phyloP scores from a whole-genome alignment of 1,284 basidiomycete genomes.

The Fomitiporia mediterranea region DNA sequence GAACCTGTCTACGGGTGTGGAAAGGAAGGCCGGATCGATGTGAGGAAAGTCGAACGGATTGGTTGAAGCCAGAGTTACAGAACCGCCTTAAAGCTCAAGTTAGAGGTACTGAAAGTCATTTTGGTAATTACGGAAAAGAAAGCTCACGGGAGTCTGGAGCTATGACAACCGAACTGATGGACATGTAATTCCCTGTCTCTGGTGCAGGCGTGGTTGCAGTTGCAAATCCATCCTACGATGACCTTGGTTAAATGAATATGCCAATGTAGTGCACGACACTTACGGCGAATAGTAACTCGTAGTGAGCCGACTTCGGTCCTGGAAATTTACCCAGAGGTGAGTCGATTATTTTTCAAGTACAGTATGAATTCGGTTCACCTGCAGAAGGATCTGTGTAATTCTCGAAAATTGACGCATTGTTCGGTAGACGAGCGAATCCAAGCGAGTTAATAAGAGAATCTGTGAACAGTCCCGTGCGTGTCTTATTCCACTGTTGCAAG shows the following conservation, averaged over 20 bases:
- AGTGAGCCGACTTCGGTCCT: no score
- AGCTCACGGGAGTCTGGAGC: conserved; percentile 23
- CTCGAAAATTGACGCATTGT: no score
- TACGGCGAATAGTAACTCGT: no score
- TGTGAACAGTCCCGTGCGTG: no score
- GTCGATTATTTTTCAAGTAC: neutral
- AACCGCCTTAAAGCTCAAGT: conserved; percentile 24
- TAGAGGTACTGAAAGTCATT: neutral
- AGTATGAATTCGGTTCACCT: no score
- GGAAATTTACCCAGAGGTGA: neutral
- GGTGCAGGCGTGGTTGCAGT: conserved; percentile 3
- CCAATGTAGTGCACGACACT: neutral
- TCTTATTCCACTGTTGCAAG: no score
- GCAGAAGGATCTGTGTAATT: no score
- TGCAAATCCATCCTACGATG: neutral
- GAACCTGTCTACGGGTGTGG: conserved; percentile 17
- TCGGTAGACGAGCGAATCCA: no score
- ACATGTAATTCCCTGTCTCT: conserved; percentile 22
- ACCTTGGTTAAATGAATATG: conserved; percentile 1
- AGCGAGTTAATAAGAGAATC: no score
- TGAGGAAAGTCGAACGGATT: conserved; percentile 23
- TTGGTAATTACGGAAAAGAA: neutral
- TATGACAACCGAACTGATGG: conserved; percentile 19
- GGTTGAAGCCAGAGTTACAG: conserved; percentile 21
- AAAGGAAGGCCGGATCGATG: conserved; percentile 24